Evolutionary conservation across 495 filamentous ascomycete genomes (phyloP).

Genomic region (Podospora fimiseda): DNA sequence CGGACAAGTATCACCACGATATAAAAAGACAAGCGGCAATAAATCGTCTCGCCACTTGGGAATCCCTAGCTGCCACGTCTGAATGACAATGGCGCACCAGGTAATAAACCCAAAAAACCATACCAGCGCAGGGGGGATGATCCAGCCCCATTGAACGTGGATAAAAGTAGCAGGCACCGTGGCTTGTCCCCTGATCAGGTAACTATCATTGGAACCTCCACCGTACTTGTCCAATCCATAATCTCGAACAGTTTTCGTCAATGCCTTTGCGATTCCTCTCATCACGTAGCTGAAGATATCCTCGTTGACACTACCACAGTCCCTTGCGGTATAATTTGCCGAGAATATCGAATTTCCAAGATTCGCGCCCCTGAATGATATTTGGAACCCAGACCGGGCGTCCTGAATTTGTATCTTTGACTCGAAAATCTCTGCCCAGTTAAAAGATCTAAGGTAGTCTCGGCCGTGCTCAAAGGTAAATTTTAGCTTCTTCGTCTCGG

Average conservation of each 20-base stretch:
- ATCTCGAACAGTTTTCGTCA: not conserved
- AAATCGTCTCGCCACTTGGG: not conserved
- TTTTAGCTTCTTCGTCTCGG: not conserved
- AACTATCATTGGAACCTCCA: not conserved
- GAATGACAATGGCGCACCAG: not conserved
- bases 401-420: not conserved
- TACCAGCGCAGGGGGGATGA: not conserved
- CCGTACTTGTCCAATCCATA: not conserved
- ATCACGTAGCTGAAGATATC: not conserved
- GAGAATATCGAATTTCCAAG: not conserved
- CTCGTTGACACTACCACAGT: not conserved
- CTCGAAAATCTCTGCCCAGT: not conserved
- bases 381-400: not conserved
- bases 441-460: not conserved
- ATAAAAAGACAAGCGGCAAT: not conserved
- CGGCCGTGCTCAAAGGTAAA: not conserved
- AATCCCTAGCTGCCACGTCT: not conserved
- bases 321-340: not conserved
- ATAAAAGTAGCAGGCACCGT: not conserved
- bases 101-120: not conserved
- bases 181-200: not conserved
- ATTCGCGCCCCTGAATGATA: not conserved
- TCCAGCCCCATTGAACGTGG: not conserved
- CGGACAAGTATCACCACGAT: not conserved
- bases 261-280: not conserved